These are phyloP conservation scores for Panicum virgatum DNA, from an alignment of 202 grass and related monocot species.

Conservation along the genomic window DNA sequence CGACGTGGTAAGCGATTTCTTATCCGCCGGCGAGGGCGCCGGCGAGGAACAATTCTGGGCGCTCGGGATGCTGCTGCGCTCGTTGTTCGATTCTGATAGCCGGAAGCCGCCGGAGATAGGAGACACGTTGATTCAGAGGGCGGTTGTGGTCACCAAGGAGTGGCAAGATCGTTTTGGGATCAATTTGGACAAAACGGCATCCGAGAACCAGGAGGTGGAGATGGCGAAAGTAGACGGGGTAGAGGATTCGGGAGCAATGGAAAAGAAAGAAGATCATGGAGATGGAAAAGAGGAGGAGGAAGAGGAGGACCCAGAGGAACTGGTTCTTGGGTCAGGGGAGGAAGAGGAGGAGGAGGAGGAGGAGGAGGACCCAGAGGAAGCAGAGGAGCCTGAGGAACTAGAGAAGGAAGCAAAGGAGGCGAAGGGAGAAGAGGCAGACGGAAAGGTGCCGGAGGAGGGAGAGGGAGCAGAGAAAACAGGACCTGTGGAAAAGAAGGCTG, in stretches of 20 bases:
- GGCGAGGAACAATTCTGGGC: conserved; percentile 58
- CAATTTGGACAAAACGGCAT: conserved; percentile 3
- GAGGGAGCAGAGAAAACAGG: conserved; percentile 41
- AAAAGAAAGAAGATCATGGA: conserved; percentile 37
- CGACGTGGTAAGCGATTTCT: conserved; percentile 61
- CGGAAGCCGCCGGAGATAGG: conserved; percentile 55
- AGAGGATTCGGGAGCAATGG: not conserved
- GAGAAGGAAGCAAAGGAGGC: conserved; percentile 19
- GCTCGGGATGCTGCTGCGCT: conserved; percentile 57
- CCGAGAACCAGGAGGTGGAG: conserved; percentile 9
- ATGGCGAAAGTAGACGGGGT: not conserved
- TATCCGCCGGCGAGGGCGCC: conserved; percentile 26
- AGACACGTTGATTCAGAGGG: conserved; percentile 67
- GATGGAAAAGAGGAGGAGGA: not conserved
- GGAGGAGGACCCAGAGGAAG: conserved; percentile 34
- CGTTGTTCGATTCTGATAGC: conserved; percentile 47
- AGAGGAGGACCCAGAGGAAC: conserved; percentile 24
- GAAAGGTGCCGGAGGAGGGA: conserved; percentile 28
- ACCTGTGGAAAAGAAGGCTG: conserved; percentile 35
- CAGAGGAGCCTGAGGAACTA: conserved; percentile 18
- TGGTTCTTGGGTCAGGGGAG: conserved; percentile 21
- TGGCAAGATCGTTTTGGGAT: conserved; percentile 59
- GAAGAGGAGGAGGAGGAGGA: conserved; percentile 34
- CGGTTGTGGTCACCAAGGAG: conserved; percentile 48
- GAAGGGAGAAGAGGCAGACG: conserved; percentile 26